Base-by-base conservation (phyloP, 1,284 basidiomycete species). In the Cutaneotrichosporon daszewskae region DNA sequence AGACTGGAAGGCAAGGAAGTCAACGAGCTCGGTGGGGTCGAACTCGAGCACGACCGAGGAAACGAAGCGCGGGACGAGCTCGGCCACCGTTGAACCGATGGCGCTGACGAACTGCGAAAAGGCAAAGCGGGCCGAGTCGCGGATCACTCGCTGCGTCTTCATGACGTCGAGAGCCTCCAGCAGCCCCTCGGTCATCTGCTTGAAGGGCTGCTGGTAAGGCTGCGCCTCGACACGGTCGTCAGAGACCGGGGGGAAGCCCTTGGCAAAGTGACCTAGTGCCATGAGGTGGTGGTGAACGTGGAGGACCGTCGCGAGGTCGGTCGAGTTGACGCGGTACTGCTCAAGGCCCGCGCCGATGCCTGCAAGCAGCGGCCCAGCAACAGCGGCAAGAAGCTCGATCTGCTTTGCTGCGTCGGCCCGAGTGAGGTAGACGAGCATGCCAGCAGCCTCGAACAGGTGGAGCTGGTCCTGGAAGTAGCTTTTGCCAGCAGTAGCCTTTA, bases 251-350 rank as follows among this genome's bases (percentile, higher is more conserved):
- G 95, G 95, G 74, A 98, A 98, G 8, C 96, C 96, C 72, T 97
- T 96, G 36, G 91, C 87, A 42, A 98, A 81, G 60, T 88, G 89
- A 14, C 92, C 92, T 12, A 97, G 76, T 1, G 92, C 94, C 79
- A 96, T 86, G 62, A 98, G 87, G 54, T 86, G 78, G 71, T 98
- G 94, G 62, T 98, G 95, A n/a, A 91, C 82, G 64, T 84, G 84
- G 35, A 97, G 76, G 54, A 96, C 82, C 5, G 85, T 79, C 35
- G 84, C 67, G 20, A 49, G 47, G 26, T 55, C 41, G 34, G 34
- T 45, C 7, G 43, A 36, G 14, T 76, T 74, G 13, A 43, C 54
- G n/a, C 56, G 48, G 38, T 57, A 60, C 28, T 44, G 41, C 55
- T 83, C 81, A 32, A 90, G 73, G 55, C 78, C 84, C 29, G 76